Conservation (phyloP, 192 early-diverging fungal species). For the Linnemannia zychae region DNA sequence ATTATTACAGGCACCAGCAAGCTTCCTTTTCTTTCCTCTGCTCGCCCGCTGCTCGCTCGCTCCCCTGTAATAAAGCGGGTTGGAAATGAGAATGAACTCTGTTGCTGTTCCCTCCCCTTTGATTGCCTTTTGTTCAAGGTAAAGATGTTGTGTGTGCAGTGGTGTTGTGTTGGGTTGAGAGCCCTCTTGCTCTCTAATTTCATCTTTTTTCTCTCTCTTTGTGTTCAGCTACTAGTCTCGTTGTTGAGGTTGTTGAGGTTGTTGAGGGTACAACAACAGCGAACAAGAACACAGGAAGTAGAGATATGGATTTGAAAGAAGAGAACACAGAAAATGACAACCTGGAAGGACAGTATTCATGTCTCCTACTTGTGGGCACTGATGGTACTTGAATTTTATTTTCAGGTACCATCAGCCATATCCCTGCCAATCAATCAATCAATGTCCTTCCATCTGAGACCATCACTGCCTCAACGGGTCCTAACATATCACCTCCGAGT, state of each 20-base stretch:
- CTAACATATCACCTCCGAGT: no score
- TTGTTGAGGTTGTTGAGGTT: neutral
- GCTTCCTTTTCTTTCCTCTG: neutral
- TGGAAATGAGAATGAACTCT: conserved; percentile 5
- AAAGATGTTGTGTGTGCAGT: neutral
- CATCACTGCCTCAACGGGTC: neutral
- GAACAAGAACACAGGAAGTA: neutral
- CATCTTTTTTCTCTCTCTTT: neutral
- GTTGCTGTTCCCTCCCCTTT: neutral
- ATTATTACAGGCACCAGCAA: neutral
- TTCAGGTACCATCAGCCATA: neutral
- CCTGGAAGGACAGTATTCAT: neutral
- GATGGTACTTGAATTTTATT: neutral
- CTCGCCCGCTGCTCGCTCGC: neutral
- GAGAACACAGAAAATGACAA: neutral
- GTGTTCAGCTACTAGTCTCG: neutral
- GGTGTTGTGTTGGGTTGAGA: conserved; percentile 4
- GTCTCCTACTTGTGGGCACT: neutral
- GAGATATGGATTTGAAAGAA: no score
- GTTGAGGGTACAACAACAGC: neutral
- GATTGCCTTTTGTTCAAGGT: neutral
- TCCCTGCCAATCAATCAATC: no score
- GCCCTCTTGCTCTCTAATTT: conserved; percentile 4
- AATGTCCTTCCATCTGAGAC: neutral
- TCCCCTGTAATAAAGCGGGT: neutral